phyloP scores from a whole-genome alignment of 495 filamentous ascomycete genomes.

The Oidiodendron maius region DNA sequence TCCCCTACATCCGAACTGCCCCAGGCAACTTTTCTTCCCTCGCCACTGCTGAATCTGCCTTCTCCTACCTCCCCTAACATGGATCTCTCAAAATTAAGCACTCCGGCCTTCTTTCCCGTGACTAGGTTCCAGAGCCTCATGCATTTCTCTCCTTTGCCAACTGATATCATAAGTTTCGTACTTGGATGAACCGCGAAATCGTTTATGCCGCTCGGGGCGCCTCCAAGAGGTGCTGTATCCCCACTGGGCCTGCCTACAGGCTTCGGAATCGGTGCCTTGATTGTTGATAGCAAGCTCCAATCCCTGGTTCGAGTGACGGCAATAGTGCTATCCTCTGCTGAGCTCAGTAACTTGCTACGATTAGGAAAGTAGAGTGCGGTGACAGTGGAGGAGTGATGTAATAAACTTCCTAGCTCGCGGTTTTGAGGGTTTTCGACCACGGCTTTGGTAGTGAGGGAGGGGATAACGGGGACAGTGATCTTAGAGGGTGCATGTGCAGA shows the following conservation, averaged over 20 bases:
- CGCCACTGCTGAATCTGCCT: conserved; percentile 67
- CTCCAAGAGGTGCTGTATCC: conserved; percentile 81
- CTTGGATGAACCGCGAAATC: conserved; percentile 93
- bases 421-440: conserved; percentile 80
- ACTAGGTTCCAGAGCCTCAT: conserved; percentile 97
- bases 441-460: conserved; percentile 59
- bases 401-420: conserved; percentile 76
- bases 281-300: conserved; percentile 81
- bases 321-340: conserved; percentile 82
- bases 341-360: conserved; percentile 77
- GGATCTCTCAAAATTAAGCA: conserved; percentile 71
- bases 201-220: conserved; percentile 83
- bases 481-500: conserved; percentile 60
- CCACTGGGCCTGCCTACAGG: conserved; percentile 76
- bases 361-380: conserved; percentile 78
- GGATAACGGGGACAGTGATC: conserved; percentile 31
- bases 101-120: conserved; percentile 90
- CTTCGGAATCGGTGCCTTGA: conserved; percentile 86
- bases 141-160: conserved; percentile 78
- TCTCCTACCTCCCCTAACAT: conserved; percentile 67
- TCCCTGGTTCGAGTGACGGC: conserved; percentile 81
- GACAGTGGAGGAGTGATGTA: conserved; percentile 78
- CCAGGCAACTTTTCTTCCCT: conserved; percentile 83
- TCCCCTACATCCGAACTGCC: conserved; percentile 56
- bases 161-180: conserved; percentile 91